Conservation (phyloP, 805 yeast genomes). For the Pichia exigua region DNA sequence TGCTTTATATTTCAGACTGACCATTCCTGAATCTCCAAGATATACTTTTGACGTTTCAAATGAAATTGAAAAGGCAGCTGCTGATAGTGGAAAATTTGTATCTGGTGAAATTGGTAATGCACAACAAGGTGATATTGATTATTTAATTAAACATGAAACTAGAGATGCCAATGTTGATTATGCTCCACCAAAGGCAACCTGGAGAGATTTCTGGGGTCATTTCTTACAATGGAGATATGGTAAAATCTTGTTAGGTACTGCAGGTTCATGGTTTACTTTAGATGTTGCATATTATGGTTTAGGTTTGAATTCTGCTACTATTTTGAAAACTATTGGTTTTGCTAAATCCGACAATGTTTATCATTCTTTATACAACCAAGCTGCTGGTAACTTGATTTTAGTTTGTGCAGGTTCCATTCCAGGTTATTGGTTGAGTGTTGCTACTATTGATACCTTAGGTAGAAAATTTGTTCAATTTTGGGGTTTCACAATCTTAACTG, state of each 20-base stretch:
- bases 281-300: slow-evolving; percentile 90
- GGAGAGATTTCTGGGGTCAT: slow-evolving; percentile 61
- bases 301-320: slow-evolving; percentile 72
- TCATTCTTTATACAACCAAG: slow-evolving; percentile 59
- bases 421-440: slow-evolving; percentile 84
- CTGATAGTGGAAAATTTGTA: slow-evolving; percentile 44
- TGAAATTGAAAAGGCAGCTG: slow-evolving; percentile 48
- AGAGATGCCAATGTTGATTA: slow-evolving; percentile 27
- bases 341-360: slow-evolving; percentile 68
- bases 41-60: slow-evolving; percentile 70
- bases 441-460: slow-evolving; percentile 73
- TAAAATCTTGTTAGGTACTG: slow-evolving; percentile 79
- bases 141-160: slow-evolving; percentile 40
- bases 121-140: slow-evolving; percentile 34
- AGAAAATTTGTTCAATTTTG: slow-evolving; percentile 75
- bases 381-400: slow-evolving; percentile 89
- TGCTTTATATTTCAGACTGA: slow-evolving; percentile 85
- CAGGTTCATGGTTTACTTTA: slow-evolving; percentile 84
- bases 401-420: slow-evolving; percentile 94
- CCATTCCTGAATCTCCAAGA: slow-evolving; percentile 93
- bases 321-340: slow-evolving; percentile 77
- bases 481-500: slow-evolving; percentile 69
- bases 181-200: slow-evolving; percentile 76
- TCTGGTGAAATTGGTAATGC: slow-evolving; percentile 48
- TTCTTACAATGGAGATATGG: slow-evolving; percentile 83